These are phyloP conservation scores for Pseudocercospora fuligena DNA, from an alignment of 2,329 filamentous ascomycete species.

Conservation along the genomic window DNA sequence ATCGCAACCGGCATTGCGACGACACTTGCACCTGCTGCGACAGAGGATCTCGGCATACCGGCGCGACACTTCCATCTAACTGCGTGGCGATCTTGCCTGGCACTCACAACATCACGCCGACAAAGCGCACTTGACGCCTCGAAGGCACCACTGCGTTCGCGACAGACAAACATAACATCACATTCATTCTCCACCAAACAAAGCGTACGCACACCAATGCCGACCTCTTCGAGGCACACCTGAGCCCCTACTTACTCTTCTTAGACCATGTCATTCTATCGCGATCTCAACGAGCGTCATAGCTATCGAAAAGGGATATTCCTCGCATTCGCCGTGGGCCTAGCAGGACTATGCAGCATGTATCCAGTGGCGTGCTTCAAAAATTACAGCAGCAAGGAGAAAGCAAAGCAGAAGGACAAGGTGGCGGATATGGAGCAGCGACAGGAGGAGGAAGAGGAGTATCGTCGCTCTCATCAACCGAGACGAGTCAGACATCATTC, in stretches of 20 bases:
- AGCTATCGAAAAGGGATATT: conserved; percentile 42
- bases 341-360: conserved; percentile 43
- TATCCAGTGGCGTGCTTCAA: conserved; percentile 44
- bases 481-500: conserved; percentile 32
- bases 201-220: conserved; percentile 11
- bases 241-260: conserved; percentile 18
- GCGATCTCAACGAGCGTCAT: conserved; percentile 38
- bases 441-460: conserved; percentile 34
- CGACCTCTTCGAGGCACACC: conserved; percentile 18
- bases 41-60: neutral
- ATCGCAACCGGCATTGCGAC: neutral
- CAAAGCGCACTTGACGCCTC: conserved; percentile 5
- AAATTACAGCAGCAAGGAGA: conserved; percentile 41
- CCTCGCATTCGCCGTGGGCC: conserved; percentile 34
- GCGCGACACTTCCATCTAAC: neutral
- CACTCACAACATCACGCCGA: neutral
- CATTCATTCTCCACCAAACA: neutral
- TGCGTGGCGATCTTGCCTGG: neutral
- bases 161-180: conserved; percentile 2
- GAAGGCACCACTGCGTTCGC: neutral
- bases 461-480: conserved; percentile 29
- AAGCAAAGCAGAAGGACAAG: conserved; percentile 31
- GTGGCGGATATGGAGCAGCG: conserved; percentile 34
- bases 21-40: neutral
- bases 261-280: conserved; percentile 34